A percentile compares a stretch with the other conserved stretches of the same genome.
Conservation (phyloP, 2,329 filamentous ascomycete species). For the Xenoacremonium recifei region DNA sequence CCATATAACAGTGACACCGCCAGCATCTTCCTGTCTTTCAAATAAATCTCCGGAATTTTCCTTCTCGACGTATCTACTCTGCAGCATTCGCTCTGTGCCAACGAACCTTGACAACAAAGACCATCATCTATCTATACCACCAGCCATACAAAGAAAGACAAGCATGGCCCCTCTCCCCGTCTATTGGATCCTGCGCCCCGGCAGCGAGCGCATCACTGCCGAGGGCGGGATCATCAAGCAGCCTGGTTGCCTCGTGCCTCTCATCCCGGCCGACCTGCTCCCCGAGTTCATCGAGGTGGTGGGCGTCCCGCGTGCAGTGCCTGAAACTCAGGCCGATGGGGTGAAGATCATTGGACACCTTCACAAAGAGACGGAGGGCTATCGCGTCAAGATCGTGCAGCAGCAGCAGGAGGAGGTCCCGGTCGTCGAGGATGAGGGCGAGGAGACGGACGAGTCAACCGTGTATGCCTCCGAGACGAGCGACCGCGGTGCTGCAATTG, state of each 20-base stretch:
- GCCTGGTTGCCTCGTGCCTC: slow-evolving; percentile 44
- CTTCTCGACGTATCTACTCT: too few species aligned
- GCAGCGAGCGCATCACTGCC: slow-evolving; percentile 19
- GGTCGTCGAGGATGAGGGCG: neutral
- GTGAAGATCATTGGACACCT: slow-evolving; percentile 38
- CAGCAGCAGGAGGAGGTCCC: slow-evolving; percentile 2
- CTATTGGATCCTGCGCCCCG: slow-evolving; percentile 44
- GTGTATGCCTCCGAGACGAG: slow-evolving; percentile 2
- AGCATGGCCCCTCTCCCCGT: slow-evolving; percentile 23
- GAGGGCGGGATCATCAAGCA: slow-evolving; percentile 19
- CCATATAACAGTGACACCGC: too few species aligned
- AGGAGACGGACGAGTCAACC: slow-evolving; percentile 3
- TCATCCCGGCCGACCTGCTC: slow-evolving; percentile 54
- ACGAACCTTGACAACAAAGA: too few species aligned
- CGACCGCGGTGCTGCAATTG: neutral
- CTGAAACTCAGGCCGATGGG: slow-evolving; percentile 34
- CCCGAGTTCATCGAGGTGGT: slow-evolving; percentile 44
- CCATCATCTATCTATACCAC: too few species aligned
- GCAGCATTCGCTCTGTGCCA: too few species aligned
- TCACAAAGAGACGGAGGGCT: slow-evolving; percentile 19
- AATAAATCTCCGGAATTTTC: too few species aligned
- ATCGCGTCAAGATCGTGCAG: slow-evolving; percentile 15
- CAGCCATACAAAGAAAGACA: too few species aligned
- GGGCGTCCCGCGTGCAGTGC: slow-evolving; percentile 43
- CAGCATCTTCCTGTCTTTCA: too few species aligned